Percentiles rank a stretch among this genome's conserved stretches.
These are phyloP conservation scores for Paecilomyces sp. DNA, from an alignment of 2,329 filamentous ascomycete genomes.

Conservation along the genomic window DNA sequence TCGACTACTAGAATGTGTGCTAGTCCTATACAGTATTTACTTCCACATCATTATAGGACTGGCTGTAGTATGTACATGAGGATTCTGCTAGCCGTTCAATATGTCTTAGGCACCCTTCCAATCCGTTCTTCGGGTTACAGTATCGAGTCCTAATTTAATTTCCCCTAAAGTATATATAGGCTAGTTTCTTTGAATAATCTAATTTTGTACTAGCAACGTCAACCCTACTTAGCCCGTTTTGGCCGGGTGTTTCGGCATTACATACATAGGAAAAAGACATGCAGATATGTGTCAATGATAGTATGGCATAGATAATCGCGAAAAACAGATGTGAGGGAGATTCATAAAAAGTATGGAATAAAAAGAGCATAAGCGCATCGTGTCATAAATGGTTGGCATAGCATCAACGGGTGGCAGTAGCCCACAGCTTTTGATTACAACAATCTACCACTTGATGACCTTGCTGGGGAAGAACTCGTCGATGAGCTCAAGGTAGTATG, in stretches of 20 bases:
- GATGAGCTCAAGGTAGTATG: constrained; percentile 68
- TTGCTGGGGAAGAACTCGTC: constrained; percentile 65
- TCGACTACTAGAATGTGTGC: no score
- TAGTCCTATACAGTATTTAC: no score
- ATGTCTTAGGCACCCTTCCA: no score
- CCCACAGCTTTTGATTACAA: neutral
- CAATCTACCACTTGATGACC: constrained; percentile 59
- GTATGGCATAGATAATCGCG: neutral
- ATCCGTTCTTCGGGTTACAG: no score
- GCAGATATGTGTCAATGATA: neutral
- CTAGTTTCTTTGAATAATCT: neutral
- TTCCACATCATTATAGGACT: no score
- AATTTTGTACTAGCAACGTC: neutral
- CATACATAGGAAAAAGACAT: neutral
- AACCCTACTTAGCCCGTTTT: neutral
- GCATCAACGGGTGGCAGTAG: neutral
- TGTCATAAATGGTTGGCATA: neutral
- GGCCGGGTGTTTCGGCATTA: neutral
- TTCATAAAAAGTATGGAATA: neutral
- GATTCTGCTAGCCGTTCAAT: no score
- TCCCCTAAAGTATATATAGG: no score
- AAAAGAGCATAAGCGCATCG: neutral
- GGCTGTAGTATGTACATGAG: no score
- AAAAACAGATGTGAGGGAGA: neutral
- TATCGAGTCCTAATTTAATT: no score